Base-by-base conservation (phyloP, 345 rosid species). In the Gynandropsis gynandra region DNA sequence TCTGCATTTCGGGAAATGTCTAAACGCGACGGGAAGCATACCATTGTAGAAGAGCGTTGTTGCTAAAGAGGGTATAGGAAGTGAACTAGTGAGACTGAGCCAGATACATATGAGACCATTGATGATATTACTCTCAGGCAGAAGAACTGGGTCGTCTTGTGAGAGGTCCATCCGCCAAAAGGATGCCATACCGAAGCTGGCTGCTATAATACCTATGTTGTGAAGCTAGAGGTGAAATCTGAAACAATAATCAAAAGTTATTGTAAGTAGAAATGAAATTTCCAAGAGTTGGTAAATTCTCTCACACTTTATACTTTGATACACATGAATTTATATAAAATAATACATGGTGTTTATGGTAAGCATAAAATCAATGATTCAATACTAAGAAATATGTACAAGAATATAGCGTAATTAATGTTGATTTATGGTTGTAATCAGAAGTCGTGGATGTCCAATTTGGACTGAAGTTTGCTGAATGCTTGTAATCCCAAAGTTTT, bases 121-220 rank as follows among this genome's bases (percentile, higher is more conserved):
- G 8, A 81, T 60, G 3, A 93, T 81, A 64, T 85, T 87, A 21
- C 95, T 42, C 93, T 79, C 95, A 89, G 83, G 50, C 89, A 93
- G 10, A 80, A 85, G 15, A 70, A 13, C 12, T 68, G 45, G 0
- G 74, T 89, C 9, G 87, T 78, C 1, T 15, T 7, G 54, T 85
- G 95, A 3, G 97, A 85, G 9, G 87, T 67, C 7, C 34, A 79
- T 12, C 93, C 93, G 0, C 95, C 97, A 0, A 85, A 80, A 1
- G 95, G 95, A 12, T 93, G 93, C 93, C 95, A 85, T 89, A 7
- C 95, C 97, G 42, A 89, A 85, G 12, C 75, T 53, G 8, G 97
- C 95, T 0, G 93, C 95, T 15, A 89, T 82, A 4, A 73, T 48
- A 43, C 95, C 95, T 1, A 89, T 93, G 2, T 79, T 74, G 58